These are phyloP conservation scores for Thinopyrum elongatum DNA, from an alignment of 176 grass and related monocot species.

Conservation along the genomic window DNA sequence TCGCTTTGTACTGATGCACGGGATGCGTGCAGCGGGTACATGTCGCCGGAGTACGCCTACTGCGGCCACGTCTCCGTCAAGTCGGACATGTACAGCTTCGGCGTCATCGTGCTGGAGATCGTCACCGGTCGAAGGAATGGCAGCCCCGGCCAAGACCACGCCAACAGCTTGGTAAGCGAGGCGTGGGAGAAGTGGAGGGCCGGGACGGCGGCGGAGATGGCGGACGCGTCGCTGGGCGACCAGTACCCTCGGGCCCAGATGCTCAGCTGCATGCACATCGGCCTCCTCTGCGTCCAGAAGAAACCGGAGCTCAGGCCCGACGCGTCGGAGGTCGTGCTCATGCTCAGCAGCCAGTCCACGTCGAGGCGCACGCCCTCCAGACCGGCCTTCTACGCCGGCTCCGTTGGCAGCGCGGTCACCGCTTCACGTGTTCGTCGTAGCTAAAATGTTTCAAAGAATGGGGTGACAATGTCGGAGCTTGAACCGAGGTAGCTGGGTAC, in stretches of 20 bases:
- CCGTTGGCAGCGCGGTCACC: no score
- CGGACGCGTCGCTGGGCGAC: neutral
- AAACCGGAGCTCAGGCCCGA: neutral
- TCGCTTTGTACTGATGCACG: neutral
- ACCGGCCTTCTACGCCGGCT: slow-evolving; percentile 30
- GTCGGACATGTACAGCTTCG: slow-evolving; percentile 36
- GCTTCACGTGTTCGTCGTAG: neutral
- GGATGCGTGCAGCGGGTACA: slow-evolving; percentile 1
- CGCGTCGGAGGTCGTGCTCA: neutral
- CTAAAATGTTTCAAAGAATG: slow-evolving; percentile 1
- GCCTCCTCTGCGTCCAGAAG: slow-evolving; percentile 30
- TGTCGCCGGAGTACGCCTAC: slow-evolving; percentile 33
- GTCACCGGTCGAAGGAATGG: slow-evolving; percentile 10
- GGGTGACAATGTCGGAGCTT: slow-evolving; percentile 5
- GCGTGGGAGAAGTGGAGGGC: slow-evolving; percentile 39
- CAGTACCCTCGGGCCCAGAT: neutral
- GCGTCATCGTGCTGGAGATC: slow-evolving; percentile 34
- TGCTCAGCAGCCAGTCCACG: neutral
- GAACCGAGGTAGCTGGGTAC: neutral
- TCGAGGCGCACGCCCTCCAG: neutral
- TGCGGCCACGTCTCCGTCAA: slow-evolving; percentile 28
- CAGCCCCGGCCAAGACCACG: neutral
- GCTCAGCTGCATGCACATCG: slow-evolving; percentile 38
- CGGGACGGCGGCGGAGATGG: neutral
- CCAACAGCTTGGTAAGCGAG: slow-evolving; percentile 16